Conservation (phyloP, 23 red algal genomes). For the Cyanidium caldarium region DNA sequence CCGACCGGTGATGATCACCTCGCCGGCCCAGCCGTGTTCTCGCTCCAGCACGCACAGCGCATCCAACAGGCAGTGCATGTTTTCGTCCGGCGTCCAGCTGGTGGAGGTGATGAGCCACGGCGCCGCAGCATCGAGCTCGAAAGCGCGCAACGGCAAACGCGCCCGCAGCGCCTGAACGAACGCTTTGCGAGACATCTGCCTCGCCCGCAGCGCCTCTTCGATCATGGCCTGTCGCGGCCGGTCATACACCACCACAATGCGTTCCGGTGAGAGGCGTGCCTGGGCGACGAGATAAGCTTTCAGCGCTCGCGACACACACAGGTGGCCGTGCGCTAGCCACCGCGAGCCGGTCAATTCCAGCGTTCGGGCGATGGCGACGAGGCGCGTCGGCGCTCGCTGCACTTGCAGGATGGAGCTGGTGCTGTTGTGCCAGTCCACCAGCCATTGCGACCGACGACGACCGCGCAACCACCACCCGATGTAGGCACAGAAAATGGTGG, state of each 20-base stretch:
- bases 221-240: constrained; percentile 9
- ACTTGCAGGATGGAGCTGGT: constrained; percentile 39
- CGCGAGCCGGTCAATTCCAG: constrained; percentile 16
- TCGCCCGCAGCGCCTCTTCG: not conserved
- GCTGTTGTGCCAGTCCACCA: constrained; percentile 85
- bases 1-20: constrained; percentile 54
- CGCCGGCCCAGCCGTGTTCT: not conserved
- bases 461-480: not conserved
- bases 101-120: constrained; percentile 33
- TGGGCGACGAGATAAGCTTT: not conserved
- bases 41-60: constrained; percentile 31
- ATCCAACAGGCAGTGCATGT: constrained; percentile 39
- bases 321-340: constrained; percentile 20
- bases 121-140: not conserved
- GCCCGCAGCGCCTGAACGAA: not conserved
- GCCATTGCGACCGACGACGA: constrained; percentile 11
- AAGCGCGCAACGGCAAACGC: no score
- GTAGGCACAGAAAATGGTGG: constrained; percentile 7
- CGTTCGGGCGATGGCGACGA: constrained; percentile 16
- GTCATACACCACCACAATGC: constrained; percentile 12
- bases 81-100: constrained; percentile 95
- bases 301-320: constrained; percentile 25
- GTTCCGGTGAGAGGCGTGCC: not conserved
- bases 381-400: not conserved
- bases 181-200: not conserved